These are phyloP conservation scores for Lolium multiflorum DNA, from an alignment of 176 grass and related monocot genomes.

Conservation along the genomic window DNA sequence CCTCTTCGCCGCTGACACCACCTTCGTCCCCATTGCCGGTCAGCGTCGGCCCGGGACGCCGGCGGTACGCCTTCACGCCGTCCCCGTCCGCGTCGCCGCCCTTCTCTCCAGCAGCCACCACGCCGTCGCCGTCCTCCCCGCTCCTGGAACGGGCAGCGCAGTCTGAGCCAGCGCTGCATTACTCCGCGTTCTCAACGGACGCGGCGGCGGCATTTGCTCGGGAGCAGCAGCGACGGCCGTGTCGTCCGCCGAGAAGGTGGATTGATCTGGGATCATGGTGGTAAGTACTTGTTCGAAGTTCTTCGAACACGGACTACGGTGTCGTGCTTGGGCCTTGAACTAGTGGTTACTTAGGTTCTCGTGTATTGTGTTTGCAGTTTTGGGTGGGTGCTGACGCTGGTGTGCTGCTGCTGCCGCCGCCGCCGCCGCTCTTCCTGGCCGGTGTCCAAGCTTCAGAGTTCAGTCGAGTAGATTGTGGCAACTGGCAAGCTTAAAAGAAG, in stretches of 20 bases:
- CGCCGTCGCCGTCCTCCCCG: neutral
- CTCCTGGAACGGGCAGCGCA: neutral
- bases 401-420: neutral
- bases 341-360: too few relatives aligned
- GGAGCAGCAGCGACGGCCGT: too few relatives aligned
- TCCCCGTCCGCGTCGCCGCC: conserved; percentile 25
- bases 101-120: neutral
- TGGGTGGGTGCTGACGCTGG: conserved; percentile 16
- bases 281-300: neutral
- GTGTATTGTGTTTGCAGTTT: neutral
- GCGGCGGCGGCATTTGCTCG: neutral
- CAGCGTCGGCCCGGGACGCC: conserved; percentile 24
- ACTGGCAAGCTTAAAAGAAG: too few relatives aligned
- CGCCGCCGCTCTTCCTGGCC: neutral
- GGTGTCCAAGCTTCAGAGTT: neutral
- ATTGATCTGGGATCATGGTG: conserved; percentile 14
- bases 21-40: conserved; percentile 4
- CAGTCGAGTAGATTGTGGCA: too few relatives aligned
- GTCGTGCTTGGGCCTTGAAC: too few relatives aligned
- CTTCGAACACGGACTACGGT: too few relatives aligned
- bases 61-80: conserved; percentile 17
- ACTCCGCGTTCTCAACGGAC: neutral
- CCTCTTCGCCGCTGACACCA: neutral
- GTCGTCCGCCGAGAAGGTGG: neutral
- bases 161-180: conserved; percentile 14